Percentiles rank a stretch among this genome's conserved stretches.
phyloP scores from a whole-genome alignment of 805 yeast genomes.

The Kuraishia ogatae region DNA sequence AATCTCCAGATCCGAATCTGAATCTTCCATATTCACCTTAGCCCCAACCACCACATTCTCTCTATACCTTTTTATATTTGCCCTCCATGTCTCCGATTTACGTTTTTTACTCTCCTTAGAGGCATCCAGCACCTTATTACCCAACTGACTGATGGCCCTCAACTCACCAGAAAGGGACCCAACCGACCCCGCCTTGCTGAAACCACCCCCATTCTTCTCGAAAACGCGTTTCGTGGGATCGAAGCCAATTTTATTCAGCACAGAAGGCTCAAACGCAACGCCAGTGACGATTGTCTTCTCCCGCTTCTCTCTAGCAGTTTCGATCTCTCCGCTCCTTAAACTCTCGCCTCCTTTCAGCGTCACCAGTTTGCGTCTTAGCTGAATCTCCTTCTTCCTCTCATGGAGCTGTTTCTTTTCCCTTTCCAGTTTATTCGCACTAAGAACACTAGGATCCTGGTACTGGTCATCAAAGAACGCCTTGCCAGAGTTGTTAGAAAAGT shows the following conservation, averaged over 20 bases:
- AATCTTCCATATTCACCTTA: not conserved
- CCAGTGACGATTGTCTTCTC: constrained; percentile 16
- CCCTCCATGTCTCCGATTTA: not conserved
- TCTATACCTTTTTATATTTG: not conserved
- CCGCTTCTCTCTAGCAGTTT: constrained; percentile 12
- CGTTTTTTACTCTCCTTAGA: not conserved
- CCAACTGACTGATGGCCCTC: not conserved
- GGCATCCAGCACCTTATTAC: not conserved
- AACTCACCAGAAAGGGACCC: not conserved
- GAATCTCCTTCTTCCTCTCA: constrained; percentile 20
- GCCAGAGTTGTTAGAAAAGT: constrained; percentile 35
- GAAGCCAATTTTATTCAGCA: constrained; percentile 19
- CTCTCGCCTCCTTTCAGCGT: constrained; percentile 15
- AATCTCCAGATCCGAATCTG: constrained; percentile 3
- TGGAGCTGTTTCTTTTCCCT: constrained; percentile 18
- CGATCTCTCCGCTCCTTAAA: constrained; percentile 8
- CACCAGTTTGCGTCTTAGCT: constrained; percentile 22
- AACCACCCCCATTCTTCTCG: constrained; percentile 3
- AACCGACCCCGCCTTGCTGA: not conserved
- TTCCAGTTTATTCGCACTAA: constrained; percentile 30
- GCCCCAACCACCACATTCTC: not conserved
- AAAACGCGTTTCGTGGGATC: constrained; percentile 18
- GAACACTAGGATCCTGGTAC: constrained; percentile 37
- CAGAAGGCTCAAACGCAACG: constrained; percentile 14
- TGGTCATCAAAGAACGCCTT: constrained; percentile 43